Conservation (phyloP, 352 stramenopile genomes). For the Sclerospora graminicola region DNA sequence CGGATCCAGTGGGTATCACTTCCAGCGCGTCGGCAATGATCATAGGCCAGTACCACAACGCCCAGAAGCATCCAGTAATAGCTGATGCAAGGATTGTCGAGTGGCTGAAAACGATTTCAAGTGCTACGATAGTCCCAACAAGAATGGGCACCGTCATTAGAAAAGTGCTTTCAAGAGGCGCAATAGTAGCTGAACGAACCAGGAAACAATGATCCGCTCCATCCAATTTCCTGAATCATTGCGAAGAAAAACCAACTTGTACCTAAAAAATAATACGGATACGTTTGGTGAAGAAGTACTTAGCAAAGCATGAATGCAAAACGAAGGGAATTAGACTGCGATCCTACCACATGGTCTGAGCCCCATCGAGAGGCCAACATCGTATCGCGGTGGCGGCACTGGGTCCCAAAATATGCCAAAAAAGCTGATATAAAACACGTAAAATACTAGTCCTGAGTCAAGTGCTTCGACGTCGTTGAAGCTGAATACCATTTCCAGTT, state of each 20-base stretch:
- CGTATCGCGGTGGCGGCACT: conserved; percentile 66
- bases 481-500: conserved; percentile 81
- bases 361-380: conserved; percentile 67
- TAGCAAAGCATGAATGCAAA: not conserved
- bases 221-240: conserved; percentile 77
- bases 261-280: conserved; percentile 22
- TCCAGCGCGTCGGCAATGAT: conserved; percentile 81
- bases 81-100: conserved; percentile 81
- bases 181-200: conserved; percentile 24
- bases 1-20: conserved; percentile 57
- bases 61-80: conserved; percentile 77
- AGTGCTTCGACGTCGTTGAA: conserved; percentile 82
- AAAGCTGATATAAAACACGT: conserved; percentile 79
- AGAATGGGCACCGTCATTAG: not conserved
- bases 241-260: conserved; percentile 82
- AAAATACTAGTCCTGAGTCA: conserved; percentile 80
- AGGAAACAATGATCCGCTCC: conserved; percentile 82
- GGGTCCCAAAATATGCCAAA: conserved; percentile 82
- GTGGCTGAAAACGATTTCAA: conserved; percentile 83
- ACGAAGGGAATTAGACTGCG: not conserved
- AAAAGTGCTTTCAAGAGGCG: not conserved
- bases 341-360: conserved; percentile 44
- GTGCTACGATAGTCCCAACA: conserved; percentile 21
- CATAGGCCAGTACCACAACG: conserved; percentile 82
- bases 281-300: conserved; percentile 7